phyloP scores from a whole-genome alignment of 768 basidiomycete genomes.

The Mycena alexandri region DNA sequence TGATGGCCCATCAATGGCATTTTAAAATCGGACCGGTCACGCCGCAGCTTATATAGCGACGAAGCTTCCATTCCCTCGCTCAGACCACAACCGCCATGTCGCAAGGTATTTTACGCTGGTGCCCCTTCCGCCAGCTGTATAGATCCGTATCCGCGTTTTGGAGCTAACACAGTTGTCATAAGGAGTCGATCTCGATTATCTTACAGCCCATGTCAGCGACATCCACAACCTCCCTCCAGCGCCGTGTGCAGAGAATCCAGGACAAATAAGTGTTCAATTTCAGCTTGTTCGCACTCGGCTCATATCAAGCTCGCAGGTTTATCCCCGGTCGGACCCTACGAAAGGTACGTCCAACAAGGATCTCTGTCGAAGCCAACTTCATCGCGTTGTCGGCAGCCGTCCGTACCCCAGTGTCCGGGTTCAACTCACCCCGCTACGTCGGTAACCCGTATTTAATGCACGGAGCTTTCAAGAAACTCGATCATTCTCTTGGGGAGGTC shows the following conservation, averaged over 20 bases:
- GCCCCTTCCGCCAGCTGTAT: slow-evolving; percentile 22
- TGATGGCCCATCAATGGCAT: no score
- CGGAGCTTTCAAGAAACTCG: slow-evolving; percentile 57
- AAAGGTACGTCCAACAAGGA: slow-evolving; percentile 43
- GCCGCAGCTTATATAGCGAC: no score
- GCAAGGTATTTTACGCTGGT: slow-evolving; percentile 27
- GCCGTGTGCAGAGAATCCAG: slow-evolving; percentile 61
- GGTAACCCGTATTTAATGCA: slow-evolving; percentile 64
- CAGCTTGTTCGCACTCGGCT: neutral
- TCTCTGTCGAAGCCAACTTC: neutral
- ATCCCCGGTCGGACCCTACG: slow-evolving; percentile 58
- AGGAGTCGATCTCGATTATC: slow-evolving; percentile 33
- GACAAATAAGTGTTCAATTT: slow-evolving; percentile 46
- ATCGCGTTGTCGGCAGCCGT: slow-evolving; percentile 37
- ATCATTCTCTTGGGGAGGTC: slow-evolving; percentile 56
- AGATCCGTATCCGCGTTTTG: slow-evolving; percentile 1
- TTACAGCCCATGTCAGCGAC: slow-evolving; percentile 4
- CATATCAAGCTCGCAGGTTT: slow-evolving; percentile 51
- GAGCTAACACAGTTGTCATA: slow-evolving; percentile 23
- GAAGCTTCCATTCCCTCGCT: neutral
- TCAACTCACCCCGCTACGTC: slow-evolving; percentile 44
- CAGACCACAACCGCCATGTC: slow-evolving; percentile 28
- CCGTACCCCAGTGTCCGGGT: slow-evolving; percentile 40
- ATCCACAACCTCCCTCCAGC: slow-evolving; percentile 51
- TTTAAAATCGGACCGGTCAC: no score